Conservation (phyloP, 2,329 filamentous ascomycete genomes). For the Trichoderma polysporum region DNA sequence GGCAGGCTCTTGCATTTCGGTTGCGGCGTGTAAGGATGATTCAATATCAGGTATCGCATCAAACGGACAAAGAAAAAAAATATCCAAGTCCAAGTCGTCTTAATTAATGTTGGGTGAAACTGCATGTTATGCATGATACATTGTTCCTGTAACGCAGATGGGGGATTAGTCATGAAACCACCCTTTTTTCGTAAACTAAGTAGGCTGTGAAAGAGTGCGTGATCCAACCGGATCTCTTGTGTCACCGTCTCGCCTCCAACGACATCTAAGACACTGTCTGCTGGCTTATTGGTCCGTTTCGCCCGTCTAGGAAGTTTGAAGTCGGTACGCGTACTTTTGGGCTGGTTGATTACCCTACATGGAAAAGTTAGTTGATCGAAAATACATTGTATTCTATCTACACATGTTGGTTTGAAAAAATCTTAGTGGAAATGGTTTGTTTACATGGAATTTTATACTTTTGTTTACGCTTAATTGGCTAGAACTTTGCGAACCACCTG, state of each 20-base stretch:
- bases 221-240: neutral
- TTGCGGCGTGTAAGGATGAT: slow-evolving; percentile 54
- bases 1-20: slow-evolving; percentile 53
- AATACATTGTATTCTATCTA: neutral
- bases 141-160: neutral
- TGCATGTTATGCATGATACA: neutral
- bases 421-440: neutral
- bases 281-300: neutral
- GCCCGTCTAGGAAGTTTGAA: neutral
- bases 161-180: neutral
- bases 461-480: neutral
- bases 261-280: neutral
- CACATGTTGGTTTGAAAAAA: neutral
- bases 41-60: slow-evolving; percentile 53
- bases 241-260: neutral
- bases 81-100: slow-evolving; percentile 29
- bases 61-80: slow-evolving; percentile 43
- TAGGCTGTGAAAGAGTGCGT: neutral
- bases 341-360: neutral
- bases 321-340: neutral
- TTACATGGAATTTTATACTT: neutral
- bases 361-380: neutral
- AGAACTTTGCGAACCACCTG: no score
- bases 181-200: neutral
- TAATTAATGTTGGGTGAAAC: neutral